These are phyloP conservation scores for Penicillium palitans DNA, from an alignment of 2,329 filamentous ascomycete species.

Conservation along the genomic window DNA sequence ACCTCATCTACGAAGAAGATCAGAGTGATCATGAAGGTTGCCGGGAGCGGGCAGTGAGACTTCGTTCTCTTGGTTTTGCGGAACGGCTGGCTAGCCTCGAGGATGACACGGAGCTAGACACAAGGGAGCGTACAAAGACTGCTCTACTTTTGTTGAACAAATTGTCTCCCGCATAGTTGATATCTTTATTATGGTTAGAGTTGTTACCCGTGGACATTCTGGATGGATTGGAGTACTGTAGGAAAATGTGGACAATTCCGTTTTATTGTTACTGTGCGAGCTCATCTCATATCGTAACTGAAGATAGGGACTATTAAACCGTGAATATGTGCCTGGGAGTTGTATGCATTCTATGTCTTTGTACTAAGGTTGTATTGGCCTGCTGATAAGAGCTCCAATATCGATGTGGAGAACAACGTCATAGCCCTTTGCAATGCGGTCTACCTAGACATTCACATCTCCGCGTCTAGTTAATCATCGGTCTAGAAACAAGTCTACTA, in stretches of 20 bases:
- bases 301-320: background rate
- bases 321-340: background rate
- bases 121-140: constrained; percentile 79
- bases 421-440: background rate
- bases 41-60: constrained; percentile 64
- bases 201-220: background rate
- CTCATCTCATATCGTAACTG: background rate
- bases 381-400: background rate
- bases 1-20: constrained; percentile 81
- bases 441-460: background rate
- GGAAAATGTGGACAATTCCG: background rate
- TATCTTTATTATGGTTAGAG: background rate
- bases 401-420: constrained; percentile 1
- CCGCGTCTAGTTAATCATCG: background rate
- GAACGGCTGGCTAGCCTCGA: constrained; percentile 63
- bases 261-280: background rate
- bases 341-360: background rate
- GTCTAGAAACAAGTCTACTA: too few relatives aligned
- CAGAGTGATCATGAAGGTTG: constrained; percentile 65
- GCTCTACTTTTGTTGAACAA: constrained; percentile 69
- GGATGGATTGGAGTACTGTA: background rate
- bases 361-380: background rate
- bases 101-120: constrained; percentile 74
- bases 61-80: constrained; percentile 71
- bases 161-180: constrained; percentile 8